Conservation (phyloP, 2,329 filamentous ascomycete genomes). For the Hypocreales sp. region DNA sequence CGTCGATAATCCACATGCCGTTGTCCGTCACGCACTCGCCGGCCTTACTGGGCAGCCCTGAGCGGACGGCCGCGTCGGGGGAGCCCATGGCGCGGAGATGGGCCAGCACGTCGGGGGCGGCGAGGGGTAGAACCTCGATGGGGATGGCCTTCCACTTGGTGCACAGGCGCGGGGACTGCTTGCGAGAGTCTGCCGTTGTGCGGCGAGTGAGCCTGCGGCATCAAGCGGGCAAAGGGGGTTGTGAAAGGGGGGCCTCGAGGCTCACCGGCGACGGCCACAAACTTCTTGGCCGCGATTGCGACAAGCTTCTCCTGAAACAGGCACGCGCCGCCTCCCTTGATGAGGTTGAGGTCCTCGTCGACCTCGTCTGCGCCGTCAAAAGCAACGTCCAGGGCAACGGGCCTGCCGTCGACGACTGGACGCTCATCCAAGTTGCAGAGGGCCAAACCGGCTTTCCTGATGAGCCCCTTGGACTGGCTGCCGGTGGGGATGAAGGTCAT, state of each 20-base stretch:
- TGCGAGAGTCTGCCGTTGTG: constrained; percentile 60
- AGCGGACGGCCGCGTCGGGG: constrained; percentile 52
- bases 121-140: constrained; percentile 82
- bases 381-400: constrained; percentile 60
- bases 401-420: constrained; percentile 27
- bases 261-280: constrained; percentile 72
- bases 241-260: no score
- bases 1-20: constrained; percentile 72
- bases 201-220: no score
- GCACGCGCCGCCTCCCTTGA: constrained; percentile 96
- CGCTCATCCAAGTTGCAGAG: constrained; percentile 67
- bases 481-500: constrained; percentile 91
- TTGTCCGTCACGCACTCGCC: constrained; percentile 53
- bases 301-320: constrained; percentile 97
- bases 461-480: constrained; percentile 77
- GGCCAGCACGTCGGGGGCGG: constrained; percentile 60
- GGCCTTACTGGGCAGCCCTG: constrained; percentile 60
- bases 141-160: constrained; percentile 73
- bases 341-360: constrained; percentile 85
- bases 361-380: constrained; percentile 98
- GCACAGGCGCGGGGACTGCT: constrained; percentile 62
- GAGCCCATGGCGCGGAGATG: constrained; percentile 62
- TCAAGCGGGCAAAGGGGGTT: no score
- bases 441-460: constrained; percentile 61
- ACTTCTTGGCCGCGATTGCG: constrained; percentile 67